Conservation (phyloP, 768 basidiomycete genomes). For the Rhizopogon sp. region DNA sequence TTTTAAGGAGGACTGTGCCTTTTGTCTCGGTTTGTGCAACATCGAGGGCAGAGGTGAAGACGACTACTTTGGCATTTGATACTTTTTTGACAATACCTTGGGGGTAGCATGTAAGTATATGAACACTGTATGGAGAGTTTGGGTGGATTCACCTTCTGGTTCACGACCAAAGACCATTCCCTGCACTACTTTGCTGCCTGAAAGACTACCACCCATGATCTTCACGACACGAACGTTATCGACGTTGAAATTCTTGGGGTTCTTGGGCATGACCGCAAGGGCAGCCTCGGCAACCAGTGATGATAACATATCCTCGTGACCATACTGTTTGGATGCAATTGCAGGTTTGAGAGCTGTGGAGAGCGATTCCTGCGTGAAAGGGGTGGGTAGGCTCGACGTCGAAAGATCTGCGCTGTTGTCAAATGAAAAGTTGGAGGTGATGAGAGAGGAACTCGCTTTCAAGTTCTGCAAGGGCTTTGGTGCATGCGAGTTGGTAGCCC, state of each 20-base stretch:
- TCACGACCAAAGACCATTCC: slow-evolving; percentile 99
- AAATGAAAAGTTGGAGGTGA: slow-evolving; percentile 6
- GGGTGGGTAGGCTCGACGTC: slow-evolving; percentile 62
- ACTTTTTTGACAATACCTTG: slow-evolving; percentile 80
- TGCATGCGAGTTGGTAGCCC: slow-evolving; percentile 89
- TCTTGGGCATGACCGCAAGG: slow-evolving; percentile 83
- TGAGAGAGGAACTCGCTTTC: slow-evolving; percentile 60
- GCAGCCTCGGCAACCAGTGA: slow-evolving; percentile 90
- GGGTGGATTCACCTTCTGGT: slow-evolving; percentile 67
- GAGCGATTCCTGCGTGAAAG: slow-evolving; percentile 65
- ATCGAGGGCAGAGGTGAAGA: slow-evolving; percentile 91
- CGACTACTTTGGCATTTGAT: slow-evolving; percentile 85
- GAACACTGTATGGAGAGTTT: neutral
- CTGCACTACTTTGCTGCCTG: slow-evolving; percentile 80
- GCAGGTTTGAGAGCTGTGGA: slow-evolving; percentile 79
- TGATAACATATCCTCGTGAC: slow-evolving; percentile 80
- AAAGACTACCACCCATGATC: slow-evolving; percentile 92
- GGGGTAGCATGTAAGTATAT: neutral
- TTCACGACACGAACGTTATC: slow-evolving; percentile 98
- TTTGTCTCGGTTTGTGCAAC: slow-evolving; percentile 98
- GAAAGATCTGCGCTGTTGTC: slow-evolving; percentile 52
- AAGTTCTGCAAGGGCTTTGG: slow-evolving; percentile 80
- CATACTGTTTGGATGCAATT: slow-evolving; percentile 97
- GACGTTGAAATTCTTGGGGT: slow-evolving; percentile 92
- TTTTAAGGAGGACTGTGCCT: slow-evolving; percentile 94